Evolutionary conservation across 2,329 filamentous ascomycete genomes (phyloP).

Genomic region (Colletotrichum ledebouriae): DNA sequence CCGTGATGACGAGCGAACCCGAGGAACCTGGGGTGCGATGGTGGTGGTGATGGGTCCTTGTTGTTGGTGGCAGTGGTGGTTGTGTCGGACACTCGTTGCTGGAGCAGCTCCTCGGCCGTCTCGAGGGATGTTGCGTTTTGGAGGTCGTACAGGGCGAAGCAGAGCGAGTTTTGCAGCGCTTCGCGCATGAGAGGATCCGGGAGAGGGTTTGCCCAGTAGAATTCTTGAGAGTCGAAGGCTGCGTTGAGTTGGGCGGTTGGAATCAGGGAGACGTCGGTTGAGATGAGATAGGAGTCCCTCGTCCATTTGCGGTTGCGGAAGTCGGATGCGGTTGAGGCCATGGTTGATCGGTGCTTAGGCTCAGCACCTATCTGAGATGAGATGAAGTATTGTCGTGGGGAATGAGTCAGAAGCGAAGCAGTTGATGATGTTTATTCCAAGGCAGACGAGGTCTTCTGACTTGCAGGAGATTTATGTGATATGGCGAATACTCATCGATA

Average conservation of each 20-base stretch:
- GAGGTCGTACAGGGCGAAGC: constrained; percentile 66
- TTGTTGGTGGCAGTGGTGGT: not conserved
- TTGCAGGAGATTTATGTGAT: no score
- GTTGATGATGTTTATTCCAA: not conserved
- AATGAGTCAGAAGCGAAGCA: no score
- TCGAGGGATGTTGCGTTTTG: not conserved
- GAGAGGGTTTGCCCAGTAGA: constrained; percentile 72
- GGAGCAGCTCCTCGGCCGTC: not conserved
- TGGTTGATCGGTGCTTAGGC: not conserved
- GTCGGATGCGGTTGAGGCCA: constrained; percentile 12
- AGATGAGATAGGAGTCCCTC: constrained; percentile 68
- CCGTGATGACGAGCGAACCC: constrained; percentile 76
- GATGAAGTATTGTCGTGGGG: not conserved
- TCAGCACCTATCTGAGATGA: not conserved
- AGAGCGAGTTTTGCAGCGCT: constrained; percentile 70
- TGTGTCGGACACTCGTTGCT: not conserved
- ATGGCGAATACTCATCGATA: no score
- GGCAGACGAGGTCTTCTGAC: not conserved
- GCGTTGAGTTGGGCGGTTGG: constrained; percentile 65
- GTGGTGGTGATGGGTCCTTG: not conserved
- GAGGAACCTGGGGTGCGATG: constrained; percentile 47
- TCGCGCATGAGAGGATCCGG: constrained; percentile 62
- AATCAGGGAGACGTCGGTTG: constrained; percentile 69
- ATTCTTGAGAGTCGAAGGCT: constrained; percentile 66
- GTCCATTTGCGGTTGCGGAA: constrained; percentile 55